Evolutionary conservation across 805 yeast genomes (phyloP).

Genomic region (Kodamaea hsintzibuensis): DNA sequence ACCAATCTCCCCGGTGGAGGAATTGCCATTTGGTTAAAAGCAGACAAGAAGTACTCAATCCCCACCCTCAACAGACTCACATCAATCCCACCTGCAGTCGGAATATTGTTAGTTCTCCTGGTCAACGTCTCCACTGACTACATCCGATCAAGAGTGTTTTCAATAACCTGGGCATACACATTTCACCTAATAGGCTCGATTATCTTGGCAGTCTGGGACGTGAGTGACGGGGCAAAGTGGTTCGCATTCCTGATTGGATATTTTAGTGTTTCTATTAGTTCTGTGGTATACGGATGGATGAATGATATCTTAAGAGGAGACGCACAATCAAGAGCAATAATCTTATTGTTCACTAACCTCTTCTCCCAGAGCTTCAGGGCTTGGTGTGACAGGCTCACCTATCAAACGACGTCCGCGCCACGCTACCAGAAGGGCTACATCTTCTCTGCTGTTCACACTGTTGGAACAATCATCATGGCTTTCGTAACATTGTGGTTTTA

Average conservation of each 20-base stretch:
- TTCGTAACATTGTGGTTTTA: conserved; percentile 22
- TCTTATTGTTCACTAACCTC: conserved; percentile 22
- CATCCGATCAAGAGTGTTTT: conserved; percentile 17
- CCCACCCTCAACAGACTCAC: conserved; percentile 50
- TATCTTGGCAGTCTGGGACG: conserved; percentile 24
- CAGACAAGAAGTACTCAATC: conserved; percentile 34
- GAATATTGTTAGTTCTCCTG: conserved; percentile 47
- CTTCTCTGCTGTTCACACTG: conserved; percentile 19
- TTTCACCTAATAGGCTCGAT: conserved; percentile 22
- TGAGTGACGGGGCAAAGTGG: conserved; percentile 25
- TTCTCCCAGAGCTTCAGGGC: conserved; percentile 23
- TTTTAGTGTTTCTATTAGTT: conserved; percentile 24
- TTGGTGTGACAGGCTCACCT: conserved; percentile 21
- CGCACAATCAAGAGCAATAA: conserved; percentile 22
- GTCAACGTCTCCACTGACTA: conserved; percentile 53
- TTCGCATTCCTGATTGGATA: conserved; percentile 25
- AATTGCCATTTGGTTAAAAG: conserved; percentile 11
- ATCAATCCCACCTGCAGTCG: conserved; percentile 60
- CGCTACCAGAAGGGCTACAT: conserved; percentile 23
- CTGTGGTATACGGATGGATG: conserved; percentile 25
- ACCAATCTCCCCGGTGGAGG: conserved; percentile 3
- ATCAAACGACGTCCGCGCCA: conserved; percentile 24
- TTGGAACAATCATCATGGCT: conserved; percentile 20
- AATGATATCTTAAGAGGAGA: conserved; percentile 24
- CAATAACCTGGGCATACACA: conserved; percentile 19